Percentiles rank a stretch among this genome's conserved stretches.
These are phyloP conservation scores for Lachancea lanzarotensis DNA, from an alignment of 805 yeast species.

Conservation along the genomic window DNA sequence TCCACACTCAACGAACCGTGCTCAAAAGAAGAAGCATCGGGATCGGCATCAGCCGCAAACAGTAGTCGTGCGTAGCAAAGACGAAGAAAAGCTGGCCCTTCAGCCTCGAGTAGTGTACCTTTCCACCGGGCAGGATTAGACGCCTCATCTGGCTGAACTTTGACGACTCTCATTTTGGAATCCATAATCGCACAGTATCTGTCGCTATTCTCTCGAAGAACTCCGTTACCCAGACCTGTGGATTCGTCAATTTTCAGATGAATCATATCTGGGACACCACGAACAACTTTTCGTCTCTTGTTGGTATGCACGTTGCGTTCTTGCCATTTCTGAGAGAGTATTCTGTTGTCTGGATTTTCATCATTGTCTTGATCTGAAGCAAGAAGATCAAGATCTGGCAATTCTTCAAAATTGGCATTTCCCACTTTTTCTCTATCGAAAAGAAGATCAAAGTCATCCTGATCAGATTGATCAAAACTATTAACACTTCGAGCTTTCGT, in stretches of 20 bases:
- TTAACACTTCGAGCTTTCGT: conserved; percentile 2
- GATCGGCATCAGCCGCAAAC: background rate
- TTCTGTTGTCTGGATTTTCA: background rate
- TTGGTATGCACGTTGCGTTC: background rate
- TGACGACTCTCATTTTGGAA: background rate
- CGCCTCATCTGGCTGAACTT: background rate
- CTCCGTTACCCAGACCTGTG: conserved; percentile 24
- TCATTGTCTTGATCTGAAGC: background rate
- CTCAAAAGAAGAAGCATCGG: background rate
- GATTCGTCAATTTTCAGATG: conserved; percentile 16
- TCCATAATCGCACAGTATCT: conserved; percentile 21
- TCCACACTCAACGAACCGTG: background rate
- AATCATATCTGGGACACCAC: background rate
- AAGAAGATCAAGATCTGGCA: conserved; percentile 4
- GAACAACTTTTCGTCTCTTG: background rate
- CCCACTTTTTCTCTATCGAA: background rate
- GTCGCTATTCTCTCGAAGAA: conserved; percentile 19
- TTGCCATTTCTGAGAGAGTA: background rate
- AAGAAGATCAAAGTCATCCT: conserved; percentile 1
- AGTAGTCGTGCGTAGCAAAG: conserved; percentile 10
- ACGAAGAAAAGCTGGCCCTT: conserved; percentile 9
- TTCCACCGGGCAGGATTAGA: conserved; percentile 1
- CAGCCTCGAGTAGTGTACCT: conserved; percentile 2
- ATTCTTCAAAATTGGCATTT: background rate
- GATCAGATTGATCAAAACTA: background rate